Conservation (phyloP, 176 grass and related monocot species). For the Lolium perenne region DNA sequence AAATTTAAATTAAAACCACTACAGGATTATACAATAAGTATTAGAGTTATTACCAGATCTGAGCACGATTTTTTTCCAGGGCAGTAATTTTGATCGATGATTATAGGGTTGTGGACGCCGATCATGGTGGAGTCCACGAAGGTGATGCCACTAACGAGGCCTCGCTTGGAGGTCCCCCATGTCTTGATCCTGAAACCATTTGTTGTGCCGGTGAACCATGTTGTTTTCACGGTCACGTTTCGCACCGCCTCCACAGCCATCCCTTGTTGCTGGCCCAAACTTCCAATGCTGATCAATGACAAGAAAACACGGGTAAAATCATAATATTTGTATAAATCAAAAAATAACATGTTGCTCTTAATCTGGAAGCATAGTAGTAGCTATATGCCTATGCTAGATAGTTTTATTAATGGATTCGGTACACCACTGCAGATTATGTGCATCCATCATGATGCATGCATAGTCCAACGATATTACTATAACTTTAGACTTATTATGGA, state of each 20-base stretch:
- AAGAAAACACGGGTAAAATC: neutral
- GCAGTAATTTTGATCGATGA: slow-evolving; percentile 93
- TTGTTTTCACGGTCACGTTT: slow-evolving; percentile 92
- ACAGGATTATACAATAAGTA: too few species aligned
- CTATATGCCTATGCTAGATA: too few species aligned
- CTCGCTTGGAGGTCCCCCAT: slow-evolving; percentile 66
- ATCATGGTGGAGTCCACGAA: slow-evolving; percentile 70
- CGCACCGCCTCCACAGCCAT: slow-evolving; percentile 54
- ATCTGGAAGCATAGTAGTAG: too few species aligned
- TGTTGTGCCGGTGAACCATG: slow-evolving; percentile 66
- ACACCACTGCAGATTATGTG: too few species aligned
- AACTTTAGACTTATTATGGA: too few species aligned
- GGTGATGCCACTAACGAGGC: slow-evolving; percentile 61
- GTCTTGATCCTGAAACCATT: slow-evolving; percentile 93
- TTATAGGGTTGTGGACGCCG: slow-evolving; percentile 83
- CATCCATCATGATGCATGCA: too few species aligned
- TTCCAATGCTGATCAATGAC: slow-evolving; percentile 46
- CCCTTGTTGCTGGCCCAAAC: slow-evolving; percentile 55
- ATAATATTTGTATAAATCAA: neutral
- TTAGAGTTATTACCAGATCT: slow-evolving; percentile 26
- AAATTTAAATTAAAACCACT: too few species aligned
- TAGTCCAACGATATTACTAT: too few species aligned
- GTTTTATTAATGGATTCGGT: too few species aligned
- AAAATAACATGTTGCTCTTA: too few species aligned
- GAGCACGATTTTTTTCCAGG: slow-evolving; percentile 54